phyloP scores from a whole-genome alignment of 305 asterid genomes.

The Vinca major region DNA sequence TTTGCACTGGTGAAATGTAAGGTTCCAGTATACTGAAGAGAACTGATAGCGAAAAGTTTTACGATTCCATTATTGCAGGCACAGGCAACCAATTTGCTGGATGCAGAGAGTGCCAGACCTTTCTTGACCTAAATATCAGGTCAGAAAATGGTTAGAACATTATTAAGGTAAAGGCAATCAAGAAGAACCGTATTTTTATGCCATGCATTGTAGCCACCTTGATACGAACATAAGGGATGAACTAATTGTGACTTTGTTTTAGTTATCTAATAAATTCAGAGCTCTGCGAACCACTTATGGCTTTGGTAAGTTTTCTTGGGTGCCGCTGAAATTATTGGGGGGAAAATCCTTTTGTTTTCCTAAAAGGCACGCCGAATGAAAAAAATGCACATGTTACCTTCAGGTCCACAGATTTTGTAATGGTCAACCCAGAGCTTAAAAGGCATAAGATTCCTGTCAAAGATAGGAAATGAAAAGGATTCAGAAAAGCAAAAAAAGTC shows the following conservation, averaged over 20 bases:
- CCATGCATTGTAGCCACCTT: not conserved
- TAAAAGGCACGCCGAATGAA: not conserved
- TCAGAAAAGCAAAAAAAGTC: slow-evolving; percentile 9
- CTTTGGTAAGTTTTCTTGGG: too few species aligned
- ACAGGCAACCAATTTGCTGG: slow-evolving; percentile 52
- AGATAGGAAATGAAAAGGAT: slow-evolving; percentile 8
- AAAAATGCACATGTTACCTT: slow-evolving; percentile 30
- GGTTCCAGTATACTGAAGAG: slow-evolving; percentile 46
- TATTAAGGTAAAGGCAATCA: too few species aligned
- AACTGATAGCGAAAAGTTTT: slow-evolving; percentile 29
- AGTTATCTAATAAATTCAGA: not conserved
- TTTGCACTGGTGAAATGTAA: slow-evolving; percentile 39
- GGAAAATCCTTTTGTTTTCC: not conserved
- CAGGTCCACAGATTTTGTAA: slow-evolving; percentile 41
- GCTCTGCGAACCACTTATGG: not conserved
- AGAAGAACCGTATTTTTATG: too few species aligned
- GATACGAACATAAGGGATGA: not conserved
- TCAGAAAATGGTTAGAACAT: slow-evolving; percentile 5
- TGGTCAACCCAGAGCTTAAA: slow-evolving; percentile 35
- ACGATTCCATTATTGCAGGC: slow-evolving; percentile 62
- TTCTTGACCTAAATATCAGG: slow-evolving; percentile 45
- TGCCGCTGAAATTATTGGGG: not conserved
- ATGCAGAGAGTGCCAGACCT: slow-evolving; percentile 49
- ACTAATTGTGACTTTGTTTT: not conserved
- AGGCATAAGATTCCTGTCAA: slow-evolving; percentile 46